Evolutionary conservation across 345 rosid species (phyloP), one percentile per base, ranked within the genome.

Genomic region (Mercurialis annua): DNA sequence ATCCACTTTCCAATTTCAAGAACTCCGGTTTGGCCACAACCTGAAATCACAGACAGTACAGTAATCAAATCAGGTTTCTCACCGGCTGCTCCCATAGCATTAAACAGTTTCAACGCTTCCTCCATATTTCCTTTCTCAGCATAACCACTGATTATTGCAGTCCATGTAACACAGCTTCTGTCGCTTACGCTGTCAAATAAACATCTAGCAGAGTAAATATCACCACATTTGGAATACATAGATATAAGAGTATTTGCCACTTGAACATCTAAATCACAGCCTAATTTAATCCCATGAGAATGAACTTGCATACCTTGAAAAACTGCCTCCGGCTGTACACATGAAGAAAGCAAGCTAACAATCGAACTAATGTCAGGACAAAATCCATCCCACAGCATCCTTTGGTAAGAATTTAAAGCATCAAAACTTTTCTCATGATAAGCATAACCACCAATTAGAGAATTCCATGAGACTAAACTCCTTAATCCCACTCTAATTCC

Each of bases 81-180:
- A 48, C 73, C 83, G 24, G 83, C 77, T 60, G 62, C 64, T 71
- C 66, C 68, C 90, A 89, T 86, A 47, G 75, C 65, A 42, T 65
- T 38, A 78, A 83, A 87, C 60, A 89, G 75, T 48, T 56, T 61
- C 78, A 83, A 74, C 0, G 86, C 96, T 67, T 76, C 86, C 72
- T 77, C 84, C 75, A 86, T 64, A 62, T 87, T 71, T 38, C 92
- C 92, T 66, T 81, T 83, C 72, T 79, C 81, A 3, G 86, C 87
- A 79, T 83, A 86, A 52, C 92, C 98, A 51, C 84, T 78, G 60
- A 92, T 86, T 81, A 92, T 85, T 10, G 86, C 92, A 72, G 86
- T 87, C 98, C 98, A 92, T 8, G 98, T 82, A 77, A 89, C 90
- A 73, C 78, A 59, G 69, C 86, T 78, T 76, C 78, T 78, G 42